These are phyloP conservation scores for Eucalyptus victrix DNA, from an alignment of 345 rosid species.

Conservation along the genomic window DNA sequence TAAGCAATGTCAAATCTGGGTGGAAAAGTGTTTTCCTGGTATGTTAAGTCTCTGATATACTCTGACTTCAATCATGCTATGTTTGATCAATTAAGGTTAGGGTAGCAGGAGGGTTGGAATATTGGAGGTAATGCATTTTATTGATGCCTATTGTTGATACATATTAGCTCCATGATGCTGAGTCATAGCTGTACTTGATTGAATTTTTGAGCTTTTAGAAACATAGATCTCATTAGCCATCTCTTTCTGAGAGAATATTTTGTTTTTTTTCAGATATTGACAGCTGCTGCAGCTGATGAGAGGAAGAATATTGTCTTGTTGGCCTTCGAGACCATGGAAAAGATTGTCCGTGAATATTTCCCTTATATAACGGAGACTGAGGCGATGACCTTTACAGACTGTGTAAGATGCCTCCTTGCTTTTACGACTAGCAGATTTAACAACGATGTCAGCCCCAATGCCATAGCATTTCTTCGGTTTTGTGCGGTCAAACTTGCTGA, in stretches of 20 bases:
- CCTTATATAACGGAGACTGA: constrained; percentile 96
- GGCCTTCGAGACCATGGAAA: constrained; percentile 94
- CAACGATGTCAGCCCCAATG: constrained; percentile 90
- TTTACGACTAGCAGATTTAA: constrained; percentile 85
- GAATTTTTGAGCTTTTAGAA: background rate
- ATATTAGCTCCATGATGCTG: background rate
- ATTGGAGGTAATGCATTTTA: background rate
- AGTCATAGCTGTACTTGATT: background rate
- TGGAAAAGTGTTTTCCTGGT: constrained; percentile 99
- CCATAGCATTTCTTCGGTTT: constrained; percentile 90
- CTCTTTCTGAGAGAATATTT: background rate
- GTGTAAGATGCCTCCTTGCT: constrained; percentile 86
- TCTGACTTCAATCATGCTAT: background rate
- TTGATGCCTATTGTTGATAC: background rate
- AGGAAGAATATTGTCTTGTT: constrained; percentile 71
- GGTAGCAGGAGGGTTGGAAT: background rate
- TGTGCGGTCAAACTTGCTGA: constrained; percentile 94
- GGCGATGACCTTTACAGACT: constrained; percentile 77
- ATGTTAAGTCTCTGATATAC: background rate
- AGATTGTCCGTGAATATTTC: constrained; percentile 87
- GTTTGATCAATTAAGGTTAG: background rate
- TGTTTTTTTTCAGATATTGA: constrained; percentile 48
- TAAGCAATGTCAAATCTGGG: constrained; percentile 88
- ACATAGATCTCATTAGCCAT: background rate
- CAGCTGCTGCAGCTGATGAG: constrained; percentile 86